These are phyloP conservation scores for Tanacetum coccineum DNA, from an alignment of 129 eudicot species.

Conservation along the genomic window DNA sequence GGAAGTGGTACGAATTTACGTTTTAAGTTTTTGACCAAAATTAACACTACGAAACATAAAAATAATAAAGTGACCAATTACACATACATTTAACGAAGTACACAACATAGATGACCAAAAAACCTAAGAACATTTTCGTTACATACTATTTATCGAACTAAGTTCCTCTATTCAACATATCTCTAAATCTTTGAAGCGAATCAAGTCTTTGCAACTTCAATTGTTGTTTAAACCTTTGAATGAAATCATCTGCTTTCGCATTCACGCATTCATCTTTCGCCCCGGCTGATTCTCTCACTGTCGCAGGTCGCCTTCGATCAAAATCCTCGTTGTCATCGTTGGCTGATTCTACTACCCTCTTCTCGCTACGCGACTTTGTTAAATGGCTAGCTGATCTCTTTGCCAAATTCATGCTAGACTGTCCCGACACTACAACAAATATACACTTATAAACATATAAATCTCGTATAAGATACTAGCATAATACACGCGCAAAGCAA, in stretches of 20 bases:
- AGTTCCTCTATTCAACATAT: constrained; percentile 43
- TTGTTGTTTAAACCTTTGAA: constrained; percentile 60
- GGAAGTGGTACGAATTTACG: no score
- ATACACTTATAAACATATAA: no score
- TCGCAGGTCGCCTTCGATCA: constrained; percentile 30
- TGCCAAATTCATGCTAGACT: constrained; percentile 7
- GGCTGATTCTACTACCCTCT: constrained; percentile 5
- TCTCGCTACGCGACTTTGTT: constrained; percentile 38
- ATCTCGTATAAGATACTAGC: no score
- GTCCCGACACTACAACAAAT: constrained; percentile 12
- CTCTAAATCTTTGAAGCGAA: constrained; percentile 48
- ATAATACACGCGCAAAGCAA: no score
- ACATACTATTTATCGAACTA: neutral
- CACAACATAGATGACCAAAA: no score
- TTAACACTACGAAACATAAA: no score
- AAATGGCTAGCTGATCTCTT: constrained; percentile 5
- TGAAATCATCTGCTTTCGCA: constrained; percentile 69
- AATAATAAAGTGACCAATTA: no score
- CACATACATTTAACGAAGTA: no score
- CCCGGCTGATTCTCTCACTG: constrained; percentile 23
- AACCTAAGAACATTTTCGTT: no score
- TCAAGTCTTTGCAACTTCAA: constrained; percentile 59
- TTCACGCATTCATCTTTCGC: constrained; percentile 52
- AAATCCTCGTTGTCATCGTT: constrained; percentile 16
- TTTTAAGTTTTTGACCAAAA: no score